A percentile compares a stretch with the other conserved stretches of the same genome.
Conservation (phyloP, 176 grass and related monocot genomes). For the Paspalum vaginatum region DNA sequence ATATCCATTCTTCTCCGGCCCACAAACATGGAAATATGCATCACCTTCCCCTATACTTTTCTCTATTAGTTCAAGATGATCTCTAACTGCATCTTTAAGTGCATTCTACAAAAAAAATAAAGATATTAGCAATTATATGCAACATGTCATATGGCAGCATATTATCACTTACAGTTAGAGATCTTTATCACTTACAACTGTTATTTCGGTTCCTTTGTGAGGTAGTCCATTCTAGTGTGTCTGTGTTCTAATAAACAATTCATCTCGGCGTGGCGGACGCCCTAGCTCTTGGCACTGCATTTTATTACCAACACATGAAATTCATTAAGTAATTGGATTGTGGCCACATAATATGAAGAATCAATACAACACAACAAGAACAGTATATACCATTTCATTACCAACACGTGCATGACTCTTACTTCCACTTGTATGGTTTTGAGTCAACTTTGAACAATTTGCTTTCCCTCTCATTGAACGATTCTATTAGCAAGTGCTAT, state of each 20-base stretch:
- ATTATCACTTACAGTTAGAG: neutral
- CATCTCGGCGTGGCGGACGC: neutral
- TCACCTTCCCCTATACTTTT: slow-evolving; percentile 9
- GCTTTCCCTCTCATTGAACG: neutral
- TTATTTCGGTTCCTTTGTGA: neutral
- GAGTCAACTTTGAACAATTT: slow-evolving; percentile 1
- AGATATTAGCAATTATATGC: neutral
- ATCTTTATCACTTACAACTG: slow-evolving; percentile 1
- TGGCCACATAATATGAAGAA: neutral
- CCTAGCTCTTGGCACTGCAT: neutral
- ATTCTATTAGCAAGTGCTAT: neutral
- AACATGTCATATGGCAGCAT: neutral
- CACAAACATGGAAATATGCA: slow-evolving; percentile 12
- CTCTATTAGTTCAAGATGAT: neutral
- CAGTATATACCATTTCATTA: neutral
- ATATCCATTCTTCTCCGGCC: slow-evolving; percentile 13
- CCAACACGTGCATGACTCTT: slow-evolving; percentile 15
- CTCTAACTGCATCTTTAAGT: neutral
- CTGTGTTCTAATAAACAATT: neutral
- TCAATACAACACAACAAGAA: neutral
- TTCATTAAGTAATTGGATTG: too few relatives aligned
- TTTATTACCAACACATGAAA: neutral
- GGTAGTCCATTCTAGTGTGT: neutral
- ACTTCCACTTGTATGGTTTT: slow-evolving; percentile 18
- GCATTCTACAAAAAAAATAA: neutral